These are phyloP conservation scores for Malus hybrid DNA, from an alignment of 331 rosid genomes.

Conservation along the genomic window DNA sequence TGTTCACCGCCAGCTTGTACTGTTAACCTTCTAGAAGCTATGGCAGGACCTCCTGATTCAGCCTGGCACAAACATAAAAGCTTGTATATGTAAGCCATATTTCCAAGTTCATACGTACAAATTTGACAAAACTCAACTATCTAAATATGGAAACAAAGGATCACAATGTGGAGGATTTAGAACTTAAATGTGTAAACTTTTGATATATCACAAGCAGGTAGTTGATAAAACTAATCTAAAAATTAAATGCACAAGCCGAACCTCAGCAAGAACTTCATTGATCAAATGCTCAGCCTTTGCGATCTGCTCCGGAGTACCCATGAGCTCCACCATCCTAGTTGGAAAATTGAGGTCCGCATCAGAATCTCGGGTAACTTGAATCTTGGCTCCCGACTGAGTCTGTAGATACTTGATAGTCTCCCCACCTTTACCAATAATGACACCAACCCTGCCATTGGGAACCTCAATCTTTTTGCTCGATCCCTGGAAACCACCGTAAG, in stretches of 20 bases:
- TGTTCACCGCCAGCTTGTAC: conserved; percentile 80
- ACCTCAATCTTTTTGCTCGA: conserved; percentile 74
- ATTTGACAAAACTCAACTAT: neutral
- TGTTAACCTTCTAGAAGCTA: conserved; percentile 49
- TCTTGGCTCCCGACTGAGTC: conserved; percentile 90
- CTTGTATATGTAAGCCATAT: neutral
- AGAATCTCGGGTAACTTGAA: conserved; percentile 89
- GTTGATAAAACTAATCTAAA: neutral
- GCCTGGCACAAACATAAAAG: conserved; percentile 47
- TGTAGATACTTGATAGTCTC: conserved; percentile 97
- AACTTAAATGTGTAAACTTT: neutral
- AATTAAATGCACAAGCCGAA: conserved; percentile 3
- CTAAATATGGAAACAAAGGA: neutral
- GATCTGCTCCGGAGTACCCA: conserved; percentile 86
- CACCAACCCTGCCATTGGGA: conserved; percentile 97
- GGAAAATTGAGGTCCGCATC: conserved; percentile 71
- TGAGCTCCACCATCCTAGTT: conserved; percentile 69
- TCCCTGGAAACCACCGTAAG: conserved; percentile 61
- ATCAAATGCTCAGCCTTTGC: conserved; percentile 81
- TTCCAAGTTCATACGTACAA: neutral
- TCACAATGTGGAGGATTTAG: neutral
- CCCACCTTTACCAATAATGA: conserved; percentile 91
- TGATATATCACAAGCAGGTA: neutral
- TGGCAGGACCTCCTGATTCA: conserved; percentile 88
- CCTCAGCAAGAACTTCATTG: conserved; percentile 87